Evolutionary conservation across 495 filamentous ascomycete species (phyloP), one percentile per base, ranked within the genome.

Genomic region (Penicillium verhagenii): DNA sequence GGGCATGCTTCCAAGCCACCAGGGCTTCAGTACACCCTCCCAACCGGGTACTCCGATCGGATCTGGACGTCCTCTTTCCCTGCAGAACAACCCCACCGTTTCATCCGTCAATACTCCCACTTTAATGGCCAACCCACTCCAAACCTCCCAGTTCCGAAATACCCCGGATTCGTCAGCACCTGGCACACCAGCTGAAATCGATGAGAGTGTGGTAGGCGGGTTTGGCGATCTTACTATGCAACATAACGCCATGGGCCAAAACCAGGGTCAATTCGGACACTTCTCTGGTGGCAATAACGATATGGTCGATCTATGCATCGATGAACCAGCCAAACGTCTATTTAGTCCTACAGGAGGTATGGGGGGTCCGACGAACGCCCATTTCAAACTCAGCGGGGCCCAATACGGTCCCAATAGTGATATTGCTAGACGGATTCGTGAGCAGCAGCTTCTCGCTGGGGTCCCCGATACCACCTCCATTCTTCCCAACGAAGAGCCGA

Each of bases 21-120:
- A 92, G 69, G 90, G 88, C 11, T 84, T 97, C 57, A 88, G 88
- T 50, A 85, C 59, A 13, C 63, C 84, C 8, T 94, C 92, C 6
- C 88, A 89, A 61, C 94, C 95, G 3, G 82, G 88, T 16, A 97
- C 94, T 10, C 94, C 94, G 1, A 85, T 90, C 14, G 80, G 87
- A 25, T 39, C 83, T 21, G 80, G 77, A 53, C 86, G 89, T 60
- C 66, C 81, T 51, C 61, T 82, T 57, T 74, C 76, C 21, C 86
- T 95, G 68, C 89, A 92, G 65, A 90, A 96, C 65, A 97, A 97
- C 64, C 94, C 94, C 21, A 97, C 92, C 0, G 90, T 97, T n/a
- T 96, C 94, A 10, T 96, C 92, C 31, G 92, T 96, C 49, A 97
- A 97, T 64, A 96, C 92, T 3, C 94, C 92, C 0, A 96, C 92